phyloP scores from a whole-genome alignment of 2,329 filamentous ascomycete species.

The Sclerotinia sclerotiorum region DNA sequence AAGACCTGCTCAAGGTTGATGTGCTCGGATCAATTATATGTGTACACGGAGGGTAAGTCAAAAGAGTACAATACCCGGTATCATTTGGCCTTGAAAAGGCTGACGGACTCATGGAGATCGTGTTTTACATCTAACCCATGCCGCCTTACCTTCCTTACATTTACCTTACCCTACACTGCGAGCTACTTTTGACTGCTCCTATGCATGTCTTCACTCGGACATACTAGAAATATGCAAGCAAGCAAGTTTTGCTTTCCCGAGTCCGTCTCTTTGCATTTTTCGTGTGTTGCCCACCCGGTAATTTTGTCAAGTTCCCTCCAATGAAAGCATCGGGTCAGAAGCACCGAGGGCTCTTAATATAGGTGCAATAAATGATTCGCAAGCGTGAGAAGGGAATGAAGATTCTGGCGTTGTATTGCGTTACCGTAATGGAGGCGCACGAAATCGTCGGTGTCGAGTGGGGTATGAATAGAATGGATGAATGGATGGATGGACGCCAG shows the following conservation, averaged over 20 bases:
- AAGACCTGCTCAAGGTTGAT: background rate
- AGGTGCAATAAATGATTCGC: background rate
- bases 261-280: slow-evolving; percentile 12
- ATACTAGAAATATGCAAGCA: slow-evolving; percentile 10
- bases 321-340: background rate
- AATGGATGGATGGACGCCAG: background rate
- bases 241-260: slow-evolving; percentile 18
- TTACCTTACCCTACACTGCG: background rate
- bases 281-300: background rate
- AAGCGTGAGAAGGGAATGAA: background rate
- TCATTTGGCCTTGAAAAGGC: slow-evolving; percentile 22
- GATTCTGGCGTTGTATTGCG: slow-evolving; percentile 9
- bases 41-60: background rate
- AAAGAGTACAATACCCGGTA: background rate
- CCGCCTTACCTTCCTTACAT: slow-evolving; percentile 3
- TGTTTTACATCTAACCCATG: slow-evolving; percentile 14
- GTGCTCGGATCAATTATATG: slow-evolving; percentile 3
- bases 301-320: background rate
- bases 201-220: slow-evolving; percentile 1
- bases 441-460: slow-evolving; percentile 1
- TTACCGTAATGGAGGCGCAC: slow-evolving; percentile 15
- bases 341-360: background rate
- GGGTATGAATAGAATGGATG: slow-evolving; percentile 7
- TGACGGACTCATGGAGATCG: slow-evolving; percentile 16
- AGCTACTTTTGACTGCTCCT: slow-evolving; percentile 1